A percentile compares a stretch with the other conserved stretches of the same genome.
phyloP scores from a whole-genome alignment of 2,329 filamentous ascomycete species.

The Fusarium sp. region DNA sequence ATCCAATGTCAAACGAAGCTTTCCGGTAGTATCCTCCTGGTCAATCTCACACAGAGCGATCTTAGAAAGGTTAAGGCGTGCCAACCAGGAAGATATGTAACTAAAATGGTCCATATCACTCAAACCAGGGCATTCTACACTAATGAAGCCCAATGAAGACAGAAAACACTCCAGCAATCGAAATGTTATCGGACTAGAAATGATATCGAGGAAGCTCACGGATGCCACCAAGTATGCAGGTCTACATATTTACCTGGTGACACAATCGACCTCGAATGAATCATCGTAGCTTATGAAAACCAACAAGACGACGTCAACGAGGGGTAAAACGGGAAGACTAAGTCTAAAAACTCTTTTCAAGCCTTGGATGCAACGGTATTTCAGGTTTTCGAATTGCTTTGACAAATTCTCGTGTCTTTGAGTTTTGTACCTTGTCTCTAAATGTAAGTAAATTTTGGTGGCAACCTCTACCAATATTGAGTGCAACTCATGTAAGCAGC shows the following conservation, averaged over 20 bases:
- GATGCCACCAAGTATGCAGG: background rate
- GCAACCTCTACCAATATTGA: background rate
- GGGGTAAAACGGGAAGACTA: background rate
- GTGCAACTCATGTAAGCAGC: background rate
- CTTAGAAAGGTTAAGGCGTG: too few species aligned
- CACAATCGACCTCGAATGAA: background rate
- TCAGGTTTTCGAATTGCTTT: slow-evolving; percentile 2
- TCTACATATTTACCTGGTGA: background rate
- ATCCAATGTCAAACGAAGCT: too few species aligned
- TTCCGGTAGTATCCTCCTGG: too few species aligned
- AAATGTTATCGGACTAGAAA: too few species aligned
- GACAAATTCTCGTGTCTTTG: slow-evolving; percentile 1
- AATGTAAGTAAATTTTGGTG: slow-evolving; percentile 2
- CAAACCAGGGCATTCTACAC: too few species aligned
- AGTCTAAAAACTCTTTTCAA: slow-evolving; percentile 10
- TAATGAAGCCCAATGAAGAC: too few species aligned
- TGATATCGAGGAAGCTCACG: background rate
- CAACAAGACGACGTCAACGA: background rate
- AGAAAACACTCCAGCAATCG: too few species aligned
- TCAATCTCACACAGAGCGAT: too few species aligned
- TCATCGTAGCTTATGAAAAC: too few species aligned
- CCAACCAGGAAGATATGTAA: too few species aligned
- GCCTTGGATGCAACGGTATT: background rate
- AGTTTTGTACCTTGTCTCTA: background rate
- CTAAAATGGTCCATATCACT: too few species aligned